A percentile compares a stretch with the other conserved stretches of the same genome.
Evolutionary conservation across 2,329 filamentous ascomycete species (phyloP).

Genomic region (Albophoma yamanashiensis): DNA sequence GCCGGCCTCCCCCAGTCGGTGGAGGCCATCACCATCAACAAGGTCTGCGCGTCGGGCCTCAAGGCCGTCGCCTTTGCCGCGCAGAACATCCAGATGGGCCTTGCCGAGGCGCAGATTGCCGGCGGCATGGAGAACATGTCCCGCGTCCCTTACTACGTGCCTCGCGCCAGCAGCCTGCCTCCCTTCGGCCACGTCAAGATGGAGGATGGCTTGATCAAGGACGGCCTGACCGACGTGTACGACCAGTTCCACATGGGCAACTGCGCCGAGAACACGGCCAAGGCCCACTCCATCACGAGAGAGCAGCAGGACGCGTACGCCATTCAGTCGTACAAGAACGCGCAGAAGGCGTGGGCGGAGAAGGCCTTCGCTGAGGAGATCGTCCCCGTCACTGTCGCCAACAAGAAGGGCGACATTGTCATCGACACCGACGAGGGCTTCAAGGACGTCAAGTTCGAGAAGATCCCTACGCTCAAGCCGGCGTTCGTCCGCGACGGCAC

Average conservation of each 20-base stretch:
- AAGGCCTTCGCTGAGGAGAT: constrained; percentile 84
- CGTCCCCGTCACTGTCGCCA: constrained; percentile 73
- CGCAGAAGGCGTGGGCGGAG: constrained; percentile 79
- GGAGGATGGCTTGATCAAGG: constrained; percentile 87
- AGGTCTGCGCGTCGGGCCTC: constrained; percentile 91
- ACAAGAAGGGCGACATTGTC: constrained; percentile 71
- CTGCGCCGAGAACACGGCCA: constrained; percentile 89
- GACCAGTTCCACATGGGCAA: constrained; percentile 97
- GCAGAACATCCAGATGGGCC: constrained; percentile 86
- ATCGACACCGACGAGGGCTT: constrained; percentile 83
- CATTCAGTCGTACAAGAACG: constrained; percentile 78
- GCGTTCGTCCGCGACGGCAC: constrained; percentile 80
- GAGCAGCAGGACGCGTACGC: constrained; percentile 89
- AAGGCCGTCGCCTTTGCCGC: constrained; percentile 88
- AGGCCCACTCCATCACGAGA: constrained; percentile 69
- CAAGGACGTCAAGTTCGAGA: constrained; percentile 76
- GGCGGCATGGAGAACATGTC: constrained; percentile 99
- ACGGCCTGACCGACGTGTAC: constrained; percentile 93
- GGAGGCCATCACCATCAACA: constrained; percentile 92
- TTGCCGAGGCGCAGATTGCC: constrained; percentile 79
- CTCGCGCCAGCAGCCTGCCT: constrained; percentile 70
- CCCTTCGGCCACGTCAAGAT: constrained; percentile 80
- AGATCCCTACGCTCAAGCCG: constrained; percentile 76
- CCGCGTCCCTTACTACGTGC: constrained; percentile 80
- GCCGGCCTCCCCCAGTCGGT: constrained; percentile 72